Conservation (phyloP, 345 rosid genomes). For the Populus pruinosa region DNA sequence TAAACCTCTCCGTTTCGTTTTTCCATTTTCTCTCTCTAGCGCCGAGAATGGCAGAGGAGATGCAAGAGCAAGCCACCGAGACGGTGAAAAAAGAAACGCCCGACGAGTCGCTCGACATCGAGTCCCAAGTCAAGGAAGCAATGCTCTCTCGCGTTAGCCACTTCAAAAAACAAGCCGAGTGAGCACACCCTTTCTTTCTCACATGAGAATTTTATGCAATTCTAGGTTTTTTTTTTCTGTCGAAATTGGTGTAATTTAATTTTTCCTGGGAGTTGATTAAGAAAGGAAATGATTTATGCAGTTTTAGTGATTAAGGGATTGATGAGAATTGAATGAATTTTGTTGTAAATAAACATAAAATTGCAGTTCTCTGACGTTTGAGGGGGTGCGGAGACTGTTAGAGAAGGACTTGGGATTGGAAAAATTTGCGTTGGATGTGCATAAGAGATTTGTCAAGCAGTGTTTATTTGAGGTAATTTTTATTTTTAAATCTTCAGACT, state of each 20-base stretch:
- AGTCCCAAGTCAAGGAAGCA: constrained; percentile 60
- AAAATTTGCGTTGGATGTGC: constrained; percentile 61
- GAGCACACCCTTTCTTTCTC: constrained; percentile 6
- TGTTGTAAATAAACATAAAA: background rate
- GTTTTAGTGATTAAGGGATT: background rate
- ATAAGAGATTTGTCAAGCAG: constrained; percentile 67
- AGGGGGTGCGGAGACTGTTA: constrained; percentile 74
- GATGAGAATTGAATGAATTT: background rate
- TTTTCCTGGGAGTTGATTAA: background rate
- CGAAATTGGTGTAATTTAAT: background rate
- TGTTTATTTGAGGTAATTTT: constrained; percentile 51
- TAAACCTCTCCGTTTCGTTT: too few relatives aligned
- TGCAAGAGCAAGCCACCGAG: constrained; percentile 20
- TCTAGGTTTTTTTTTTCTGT: background rate
- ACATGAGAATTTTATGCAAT: background rate
- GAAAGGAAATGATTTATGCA: background rate
- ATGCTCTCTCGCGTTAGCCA: constrained; percentile 64
- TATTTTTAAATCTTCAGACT: background rate
- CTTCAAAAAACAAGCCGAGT: constrained; percentile 75
- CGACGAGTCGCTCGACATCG: constrained; percentile 25
- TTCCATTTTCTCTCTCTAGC: background rate
- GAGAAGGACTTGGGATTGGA: constrained; percentile 82
- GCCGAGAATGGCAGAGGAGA: constrained; percentile 34
- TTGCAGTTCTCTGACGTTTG: constrained; percentile 69
- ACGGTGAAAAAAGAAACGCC: constrained; percentile 15